Base-by-base conservation (phyloP, 169 alveolate genomes). In the Cryptosporidium parvum region DNA sequence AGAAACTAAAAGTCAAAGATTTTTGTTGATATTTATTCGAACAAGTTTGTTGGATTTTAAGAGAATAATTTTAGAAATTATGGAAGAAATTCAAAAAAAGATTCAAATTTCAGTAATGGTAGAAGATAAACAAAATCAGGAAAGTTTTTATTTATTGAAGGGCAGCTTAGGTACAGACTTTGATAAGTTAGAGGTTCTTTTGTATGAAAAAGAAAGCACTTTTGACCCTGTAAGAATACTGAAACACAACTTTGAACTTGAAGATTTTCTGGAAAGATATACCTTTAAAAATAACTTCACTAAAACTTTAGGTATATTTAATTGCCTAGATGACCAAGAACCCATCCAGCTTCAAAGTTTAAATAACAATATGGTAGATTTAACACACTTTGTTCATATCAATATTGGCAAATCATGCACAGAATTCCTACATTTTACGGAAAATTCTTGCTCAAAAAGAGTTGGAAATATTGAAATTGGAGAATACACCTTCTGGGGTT, bases 381-480 rank as follows among this genome's bases (percentile, higher is more conserved):
- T 71, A 23, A 51, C 29, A 0, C 68, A 73, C 10, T 53, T 73
- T 1, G 37, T 52, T 26, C 68, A 53, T 9, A 73, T 73, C 23
- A 73, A 59, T 37, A 73, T 73, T 33, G 86, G 68, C 7, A 73
- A 59, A 26, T 53, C 56, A 18, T 59, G 37, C 12, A 73, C 86
- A 21, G 70, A 73, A 1, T 73, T 53, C 37, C 68, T 52, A 0
- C 86, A 73, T 5, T 53, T 56, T 73, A 45, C 21, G 23, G 72
- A 58, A 37, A 29, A 37, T 4, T 44, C 58, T 0, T 45, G 23
- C 52, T 31, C 53, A 23, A 53, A 72, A 52, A 10, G 6, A 21
- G 70, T 80, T 29, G 89, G 89, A 44, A n/a, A 18, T 5, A 61
- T 59, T 12, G 73, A 62, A 44, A 80, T 80, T 12, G 89, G 89